These are phyloP conservation scores for Crepidotus variabilis DNA, from an alignment of 768 basidiomycete genomes.

Conservation along the genomic window DNA sequence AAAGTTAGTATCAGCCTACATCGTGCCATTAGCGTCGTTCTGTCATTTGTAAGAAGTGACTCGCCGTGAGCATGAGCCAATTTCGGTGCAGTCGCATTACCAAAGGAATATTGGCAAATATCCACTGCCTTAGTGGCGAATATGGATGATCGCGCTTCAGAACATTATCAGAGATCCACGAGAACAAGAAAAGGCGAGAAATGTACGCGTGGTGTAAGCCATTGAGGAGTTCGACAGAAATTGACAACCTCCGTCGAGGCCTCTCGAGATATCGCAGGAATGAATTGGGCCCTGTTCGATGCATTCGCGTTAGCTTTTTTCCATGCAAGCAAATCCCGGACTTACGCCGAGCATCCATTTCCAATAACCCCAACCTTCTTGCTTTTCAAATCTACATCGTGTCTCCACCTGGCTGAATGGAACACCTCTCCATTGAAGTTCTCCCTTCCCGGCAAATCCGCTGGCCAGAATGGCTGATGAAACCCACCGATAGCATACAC, in stretches of 20 bases:
- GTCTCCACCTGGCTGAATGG: constrained; percentile 56
- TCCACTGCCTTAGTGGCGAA: constrained; percentile 43
- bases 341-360: constrained; percentile 58
- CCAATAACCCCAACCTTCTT: constrained; percentile 61
- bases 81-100: constrained; percentile 45
- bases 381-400: constrained; percentile 45
- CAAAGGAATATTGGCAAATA: constrained; percentile 51
- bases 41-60: constrained; percentile 10
- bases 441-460: constrained; percentile 37
- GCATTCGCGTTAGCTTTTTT: constrained; percentile 3
- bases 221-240: constrained; percentile 58
- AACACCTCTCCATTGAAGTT: constrained; percentile 46
- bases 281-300: constrained; percentile 49
- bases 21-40: neutral
- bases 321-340: constrained; percentile 5
- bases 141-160: constrained; percentile 37
- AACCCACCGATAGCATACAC: constrained; percentile 52
- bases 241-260: constrained; percentile 48
- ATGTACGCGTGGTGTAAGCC: constrained; percentile 51
- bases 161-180: neutral
- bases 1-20: constrained; percentile 33
- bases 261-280: constrained; percentile 50
- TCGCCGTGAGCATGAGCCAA: constrained; percentile 43
- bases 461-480: constrained; percentile 40
- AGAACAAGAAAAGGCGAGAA: neutral